Conservation (phyloP, 768 basidiomycete genomes). For the Leccinum boreale region DNA sequence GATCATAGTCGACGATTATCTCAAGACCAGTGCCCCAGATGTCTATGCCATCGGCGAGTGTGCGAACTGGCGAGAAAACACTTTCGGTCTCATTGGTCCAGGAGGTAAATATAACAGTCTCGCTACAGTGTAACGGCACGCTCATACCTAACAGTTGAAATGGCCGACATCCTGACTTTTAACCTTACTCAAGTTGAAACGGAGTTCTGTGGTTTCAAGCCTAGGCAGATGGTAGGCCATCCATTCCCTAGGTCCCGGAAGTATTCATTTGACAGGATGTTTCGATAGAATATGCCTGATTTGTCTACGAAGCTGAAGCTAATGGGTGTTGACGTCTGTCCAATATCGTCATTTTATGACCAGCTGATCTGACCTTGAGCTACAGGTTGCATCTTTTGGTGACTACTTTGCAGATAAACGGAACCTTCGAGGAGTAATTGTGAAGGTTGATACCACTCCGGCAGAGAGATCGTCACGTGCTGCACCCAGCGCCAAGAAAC, state of each 20-base stretch:
- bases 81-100: slow-evolving; percentile 75
- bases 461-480: not conserved
- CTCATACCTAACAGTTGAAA: slow-evolving; percentile 47
- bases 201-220: slow-evolving; percentile 36
- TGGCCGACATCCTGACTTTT: slow-evolving; percentile 73
- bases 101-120: slow-evolving; percentile 39
- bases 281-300: slow-evolving; percentile 52
- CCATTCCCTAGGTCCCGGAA: not conserved
- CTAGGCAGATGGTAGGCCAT: slow-evolving; percentile 40
- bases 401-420: slow-evolving; percentile 66
- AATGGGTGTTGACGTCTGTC: slow-evolving; percentile 53
- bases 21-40: slow-evolving; percentile 54
- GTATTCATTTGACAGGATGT: not conserved
- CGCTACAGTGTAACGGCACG: not conserved
- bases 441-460: not conserved
- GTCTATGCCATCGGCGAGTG: slow-evolving; percentile 79
- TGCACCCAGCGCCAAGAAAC: not conserved
- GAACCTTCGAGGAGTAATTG: slow-evolving; percentile 10
- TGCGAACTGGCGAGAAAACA: slow-evolving; percentile 61
- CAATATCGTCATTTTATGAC: not conserved
- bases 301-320: slow-evolving; percentile 63
- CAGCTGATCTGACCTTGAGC: not conserved
- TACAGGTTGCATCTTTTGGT: slow-evolving; percentile 62
- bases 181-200: slow-evolving; percentile 61
- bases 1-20: slow-evolving; percentile 52